Conservation (phyloP, 257 asterid genomes). For the Solanum okadae region DNA sequence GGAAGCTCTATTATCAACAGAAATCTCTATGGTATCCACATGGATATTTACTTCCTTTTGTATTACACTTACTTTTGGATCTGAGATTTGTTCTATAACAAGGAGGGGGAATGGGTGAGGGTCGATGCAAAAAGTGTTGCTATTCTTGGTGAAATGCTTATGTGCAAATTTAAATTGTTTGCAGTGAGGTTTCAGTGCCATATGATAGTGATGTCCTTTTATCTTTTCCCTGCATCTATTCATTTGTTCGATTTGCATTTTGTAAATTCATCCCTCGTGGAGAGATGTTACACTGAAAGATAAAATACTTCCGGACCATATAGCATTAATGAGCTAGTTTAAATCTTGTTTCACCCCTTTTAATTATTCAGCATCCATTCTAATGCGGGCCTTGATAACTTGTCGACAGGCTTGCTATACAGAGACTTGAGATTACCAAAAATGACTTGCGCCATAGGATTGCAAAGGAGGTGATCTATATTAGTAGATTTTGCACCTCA, state of each 20-base stretch:
- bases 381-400: constrained; percentile 9
- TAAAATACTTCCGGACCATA: neutral
- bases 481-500: neutral
- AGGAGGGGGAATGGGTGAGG: neutral
- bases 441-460: constrained; percentile 88
- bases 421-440: constrained; percentile 81
- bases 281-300: neutral
- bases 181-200: neutral
- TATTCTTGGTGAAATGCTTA: neutral
- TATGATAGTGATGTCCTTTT: neutral
- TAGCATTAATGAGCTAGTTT: neutral
- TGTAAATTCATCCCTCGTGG: neutral
- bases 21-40: neutral
- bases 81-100: neutral
- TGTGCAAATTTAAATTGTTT: neutral
- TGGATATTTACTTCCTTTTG: neutral
- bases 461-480: constrained; percentile 70
- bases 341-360: neutral
- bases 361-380: neutral
- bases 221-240: neutral
- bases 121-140: neutral
- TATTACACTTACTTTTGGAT: neutral
- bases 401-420: constrained; percentile 71
- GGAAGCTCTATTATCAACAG: neutral
- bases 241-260: neutral